Evolutionary conservation across 495 filamentous ascomycete genomes (phyloP).

Genomic region (Penicillium nucicola): DNA sequence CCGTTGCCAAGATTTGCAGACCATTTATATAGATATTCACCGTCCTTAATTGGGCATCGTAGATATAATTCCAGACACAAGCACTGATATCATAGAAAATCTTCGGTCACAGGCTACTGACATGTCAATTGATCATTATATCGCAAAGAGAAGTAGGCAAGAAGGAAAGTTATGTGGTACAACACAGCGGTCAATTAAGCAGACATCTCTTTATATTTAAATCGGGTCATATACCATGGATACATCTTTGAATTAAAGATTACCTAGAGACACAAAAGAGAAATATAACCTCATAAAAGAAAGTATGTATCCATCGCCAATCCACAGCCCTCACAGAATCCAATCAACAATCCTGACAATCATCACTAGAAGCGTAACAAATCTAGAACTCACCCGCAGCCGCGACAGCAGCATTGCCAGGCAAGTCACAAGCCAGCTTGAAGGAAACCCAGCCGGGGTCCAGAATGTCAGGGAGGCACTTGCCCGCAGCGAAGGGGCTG

Average conservation of each 20-base stretch:
- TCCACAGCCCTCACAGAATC: neutral
- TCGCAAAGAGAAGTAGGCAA: too few species aligned
- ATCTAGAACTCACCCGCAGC: neutral
- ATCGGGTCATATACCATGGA: neutral
- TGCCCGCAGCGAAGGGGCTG: constrained; percentile 14
- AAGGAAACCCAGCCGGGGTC: constrained; percentile 22
- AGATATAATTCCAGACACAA: too few species aligned
- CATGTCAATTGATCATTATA: too few species aligned
- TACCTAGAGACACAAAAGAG: neutral
- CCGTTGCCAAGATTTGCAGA: too few species aligned
- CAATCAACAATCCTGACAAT: neutral
- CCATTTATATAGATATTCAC: too few species aligned
- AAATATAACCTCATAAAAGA: neutral
- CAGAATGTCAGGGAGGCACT: constrained; percentile 20
- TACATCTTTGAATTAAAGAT: neutral
- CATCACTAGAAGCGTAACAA: neutral
- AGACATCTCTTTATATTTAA: too few species aligned
- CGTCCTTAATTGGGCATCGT: too few species aligned
- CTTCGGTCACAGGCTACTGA: too few species aligned
- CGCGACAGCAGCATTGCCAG: neutral
- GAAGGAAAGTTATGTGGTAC: too few species aligned
- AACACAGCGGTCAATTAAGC: too few species aligned
- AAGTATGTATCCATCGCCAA: neutral
- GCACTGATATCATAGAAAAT: too few species aligned
- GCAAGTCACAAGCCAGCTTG: constrained; percentile 16